These are phyloP conservation scores for Hygrophila difformis DNA, from an alignment of 257 asterid species.

Conservation along the genomic window DNA sequence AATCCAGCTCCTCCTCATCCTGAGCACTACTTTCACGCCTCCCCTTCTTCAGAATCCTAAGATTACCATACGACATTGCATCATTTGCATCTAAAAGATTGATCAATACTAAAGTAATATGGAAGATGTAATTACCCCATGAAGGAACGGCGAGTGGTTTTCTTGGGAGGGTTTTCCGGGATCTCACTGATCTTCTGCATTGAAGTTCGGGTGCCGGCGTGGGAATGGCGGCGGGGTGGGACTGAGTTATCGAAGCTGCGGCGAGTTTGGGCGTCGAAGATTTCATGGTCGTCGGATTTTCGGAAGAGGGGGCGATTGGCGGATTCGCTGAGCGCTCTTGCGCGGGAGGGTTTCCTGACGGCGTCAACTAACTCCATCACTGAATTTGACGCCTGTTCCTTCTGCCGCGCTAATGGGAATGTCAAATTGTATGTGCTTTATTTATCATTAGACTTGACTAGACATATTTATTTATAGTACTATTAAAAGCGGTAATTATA, in stretches of 20 bases:
- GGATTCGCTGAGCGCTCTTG: constrained; percentile 82
- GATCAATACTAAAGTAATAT: too few relatives aligned
- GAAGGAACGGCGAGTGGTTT: constrained; percentile 61
- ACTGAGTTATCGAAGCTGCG: constrained; percentile 33
- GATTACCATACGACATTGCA: too few relatives aligned
- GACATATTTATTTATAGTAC: too few relatives aligned
- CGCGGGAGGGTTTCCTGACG: constrained; percentile 59
- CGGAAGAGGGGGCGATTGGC: constrained; percentile 52
- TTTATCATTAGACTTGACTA: too few relatives aligned
- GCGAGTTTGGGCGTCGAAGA: constrained; percentile 22
- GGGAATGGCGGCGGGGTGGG: constrained; percentile 77
- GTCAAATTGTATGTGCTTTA: too few relatives aligned
- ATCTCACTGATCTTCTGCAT: constrained; percentile 65
- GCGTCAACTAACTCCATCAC: constrained; percentile 75
- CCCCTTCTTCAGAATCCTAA: constrained; percentile 69
- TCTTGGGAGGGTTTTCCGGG: constrained; percentile 56
- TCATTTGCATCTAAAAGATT: too few relatives aligned
- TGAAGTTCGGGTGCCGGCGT: constrained; percentile 57
- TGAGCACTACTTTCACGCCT: constrained; percentile 37
- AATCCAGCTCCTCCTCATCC: constrained; percentile 27
- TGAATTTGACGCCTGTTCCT: constrained; percentile 60
- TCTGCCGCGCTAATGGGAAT: constrained; percentile 91
- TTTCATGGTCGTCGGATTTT: constrained; percentile 47
- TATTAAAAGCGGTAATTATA: too few relatives aligned
- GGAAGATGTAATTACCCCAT: constrained; percentile 41